Conservation (phyloP, 805 yeast genomes). For the Cyberlindnera lachancei region DNA sequence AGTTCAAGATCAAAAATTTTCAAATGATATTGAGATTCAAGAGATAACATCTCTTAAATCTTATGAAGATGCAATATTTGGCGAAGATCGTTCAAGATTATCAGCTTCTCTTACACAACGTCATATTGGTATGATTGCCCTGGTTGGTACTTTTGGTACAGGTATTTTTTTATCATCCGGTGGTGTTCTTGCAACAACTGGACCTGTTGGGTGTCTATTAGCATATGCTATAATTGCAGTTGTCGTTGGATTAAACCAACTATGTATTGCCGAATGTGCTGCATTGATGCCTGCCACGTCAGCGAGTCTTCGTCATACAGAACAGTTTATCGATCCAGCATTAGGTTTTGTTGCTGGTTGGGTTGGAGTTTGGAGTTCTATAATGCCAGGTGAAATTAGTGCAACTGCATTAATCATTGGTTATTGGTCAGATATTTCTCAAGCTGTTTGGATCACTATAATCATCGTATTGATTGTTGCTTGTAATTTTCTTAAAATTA, state of each 20-base stretch:
- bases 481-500: conserved; percentile 30
- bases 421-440: conserved; percentile 37
- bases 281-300: conserved; percentile 32
- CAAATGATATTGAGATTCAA: too few species aligned
- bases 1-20: too few species aligned
- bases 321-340: conserved; percentile 35
- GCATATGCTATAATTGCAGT: conserved; percentile 28
- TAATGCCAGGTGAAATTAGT: conserved; percentile 36
- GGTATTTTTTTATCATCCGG: conserved; percentile 35
- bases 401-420: conserved; percentile 39
- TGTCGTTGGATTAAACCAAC: conserved; percentile 32
- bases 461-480: conserved; percentile 29
- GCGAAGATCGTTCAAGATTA: conserved; percentile 11
- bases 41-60: too few species aligned
- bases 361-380: conserved; percentile 32
- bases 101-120: conserved; percentile 18
- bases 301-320: conserved; percentile 30
- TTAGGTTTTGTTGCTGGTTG: conserved; percentile 42
- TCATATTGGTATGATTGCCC: conserved; percentile 42
- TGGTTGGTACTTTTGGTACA: conserved; percentile 40
- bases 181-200: conserved; percentile 29
- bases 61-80: conserved; percentile 10
- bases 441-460: conserved; percentile 39
- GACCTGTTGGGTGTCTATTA: conserved; percentile 29
- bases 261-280: conserved; percentile 33